Conservation (phyloP, 805 yeast species). For the Barnettozyma vustinii region DNA sequence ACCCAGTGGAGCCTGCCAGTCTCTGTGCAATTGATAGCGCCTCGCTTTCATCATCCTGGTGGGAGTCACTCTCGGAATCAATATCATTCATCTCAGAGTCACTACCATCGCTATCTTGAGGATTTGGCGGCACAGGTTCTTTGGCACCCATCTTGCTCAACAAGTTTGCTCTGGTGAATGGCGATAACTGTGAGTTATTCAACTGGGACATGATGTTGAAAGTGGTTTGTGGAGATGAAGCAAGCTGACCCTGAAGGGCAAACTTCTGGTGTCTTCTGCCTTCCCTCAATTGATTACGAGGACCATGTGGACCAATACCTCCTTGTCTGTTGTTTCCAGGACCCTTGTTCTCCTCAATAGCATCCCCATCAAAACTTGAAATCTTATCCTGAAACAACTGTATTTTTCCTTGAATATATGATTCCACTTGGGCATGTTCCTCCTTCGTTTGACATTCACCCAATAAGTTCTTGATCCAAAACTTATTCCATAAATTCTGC, state of each 20-base stretch:
- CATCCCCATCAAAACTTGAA: conserved; percentile 10
- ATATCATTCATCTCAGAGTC: conserved; percentile 26
- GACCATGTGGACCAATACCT: background rate
- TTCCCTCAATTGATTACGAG: background rate
- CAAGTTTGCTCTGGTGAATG: conserved; percentile 20
- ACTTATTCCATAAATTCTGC: conserved; percentile 37
- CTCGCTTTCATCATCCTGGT: conserved; percentile 13
- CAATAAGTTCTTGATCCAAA: conserved; percentile 39
- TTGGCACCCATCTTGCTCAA: conserved; percentile 14
- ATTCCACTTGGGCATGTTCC: conserved; percentile 3
- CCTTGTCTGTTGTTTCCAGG: conserved; percentile 3
- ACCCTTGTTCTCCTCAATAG: background rate
- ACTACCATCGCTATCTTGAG: conserved; percentile 19
- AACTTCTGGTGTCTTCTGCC: background rate
- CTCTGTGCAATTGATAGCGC: conserved; percentile 5
- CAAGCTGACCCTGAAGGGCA: background rate
- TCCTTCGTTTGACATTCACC: conserved; percentile 11
- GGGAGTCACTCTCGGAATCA: conserved; percentile 20
- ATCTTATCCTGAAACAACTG: conserved; percentile 13
- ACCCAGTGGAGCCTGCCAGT: background rate
- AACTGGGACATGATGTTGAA: conserved; percentile 5
- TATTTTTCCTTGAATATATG: conserved; percentile 9
- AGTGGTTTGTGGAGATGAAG: conserved; percentile 6
- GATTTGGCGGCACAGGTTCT: background rate
- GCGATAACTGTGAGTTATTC: conserved; percentile 17